A percentile compares a stretch with the other conserved stretches of the same genome.
Conservation (phyloP, 1,139 yeast species). For the Kluyveromyces sp. region DNA sequence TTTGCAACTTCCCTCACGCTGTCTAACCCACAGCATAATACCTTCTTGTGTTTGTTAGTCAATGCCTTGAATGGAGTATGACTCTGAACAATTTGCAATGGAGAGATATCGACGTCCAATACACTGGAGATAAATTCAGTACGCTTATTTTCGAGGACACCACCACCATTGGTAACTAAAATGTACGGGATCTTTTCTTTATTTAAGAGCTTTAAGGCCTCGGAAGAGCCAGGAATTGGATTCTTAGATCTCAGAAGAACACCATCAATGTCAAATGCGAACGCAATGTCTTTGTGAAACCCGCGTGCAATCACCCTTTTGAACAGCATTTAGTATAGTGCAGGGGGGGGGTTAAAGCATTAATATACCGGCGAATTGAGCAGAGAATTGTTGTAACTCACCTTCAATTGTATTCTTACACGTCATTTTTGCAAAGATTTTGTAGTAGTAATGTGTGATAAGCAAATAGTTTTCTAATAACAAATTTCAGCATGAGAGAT, state of each 20-base stretch:
- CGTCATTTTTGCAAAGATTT: too few relatives aligned
- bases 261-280: constrained; percentile 71
- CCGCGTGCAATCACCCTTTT: neutral
- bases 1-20: constrained; percentile 68
- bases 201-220: constrained; percentile 54
- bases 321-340: neutral
- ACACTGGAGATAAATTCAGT: constrained; percentile 48
- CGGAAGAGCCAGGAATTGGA: constrained; percentile 60
- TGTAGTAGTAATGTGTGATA: too few relatives aligned
- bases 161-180: constrained; percentile 90
- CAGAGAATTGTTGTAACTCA: neutral
- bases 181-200: constrained; percentile 65
- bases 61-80: constrained; percentile 83
- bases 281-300: constrained; percentile 22
- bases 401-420: too few relatives aligned
- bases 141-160: constrained; percentile 59
- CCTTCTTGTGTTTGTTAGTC: constrained; percentile 46
- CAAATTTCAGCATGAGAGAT: too few relatives aligned
- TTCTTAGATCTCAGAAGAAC: constrained; percentile 75
- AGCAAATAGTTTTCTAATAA: too few relatives aligned
- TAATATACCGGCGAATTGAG: neutral
- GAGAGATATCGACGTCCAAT: constrained; percentile 44
- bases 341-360: too few relatives aligned
- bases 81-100: constrained; percentile 72
- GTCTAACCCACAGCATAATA: constrained; percentile 79